Conservation (phyloP, 169 alveolate species). For the Nephromyces sp. region DNA sequence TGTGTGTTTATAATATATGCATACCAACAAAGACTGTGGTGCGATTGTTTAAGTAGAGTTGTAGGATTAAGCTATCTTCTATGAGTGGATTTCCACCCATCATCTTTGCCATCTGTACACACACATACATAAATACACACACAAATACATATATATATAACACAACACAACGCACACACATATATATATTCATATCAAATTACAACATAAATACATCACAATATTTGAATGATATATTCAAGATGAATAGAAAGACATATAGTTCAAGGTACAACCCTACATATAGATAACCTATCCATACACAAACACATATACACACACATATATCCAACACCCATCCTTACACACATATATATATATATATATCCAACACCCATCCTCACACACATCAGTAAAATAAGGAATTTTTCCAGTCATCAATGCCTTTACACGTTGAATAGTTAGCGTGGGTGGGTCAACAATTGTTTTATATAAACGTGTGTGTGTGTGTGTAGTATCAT, state of each 20-base stretch:
- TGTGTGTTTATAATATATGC: too few relatives aligned
- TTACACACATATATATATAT: background rate
- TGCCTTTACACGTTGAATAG: constrained; percentile 48
- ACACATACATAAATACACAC: too few relatives aligned
- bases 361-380: background rate
- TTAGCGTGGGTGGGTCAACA: constrained; percentile 56
- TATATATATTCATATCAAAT: too few relatives aligned
- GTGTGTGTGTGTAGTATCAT: constrained; percentile 30
- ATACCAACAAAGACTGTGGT: too few relatives aligned
- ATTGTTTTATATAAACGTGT: constrained; percentile 9
- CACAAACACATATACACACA: background rate
- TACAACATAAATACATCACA: too few relatives aligned
- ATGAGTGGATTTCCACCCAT: too few relatives aligned
- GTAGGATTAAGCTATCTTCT: too few relatives aligned
- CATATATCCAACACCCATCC: background rate
- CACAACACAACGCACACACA: too few relatives aligned
- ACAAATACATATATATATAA: too few relatives aligned
- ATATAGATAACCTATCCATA: background rate
- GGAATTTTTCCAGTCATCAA: constrained; percentile 46
- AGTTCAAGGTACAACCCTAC: background rate
- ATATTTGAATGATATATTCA: too few relatives aligned
- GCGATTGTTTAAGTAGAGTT: too few relatives aligned
- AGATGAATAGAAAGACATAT: background rate
- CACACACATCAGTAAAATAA: constrained; percentile 47
- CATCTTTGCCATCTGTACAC: too few relatives aligned